Base-by-base conservation (phyloP, 2,329 filamentous ascomycete species). In the Xylaria sp. region DNA sequence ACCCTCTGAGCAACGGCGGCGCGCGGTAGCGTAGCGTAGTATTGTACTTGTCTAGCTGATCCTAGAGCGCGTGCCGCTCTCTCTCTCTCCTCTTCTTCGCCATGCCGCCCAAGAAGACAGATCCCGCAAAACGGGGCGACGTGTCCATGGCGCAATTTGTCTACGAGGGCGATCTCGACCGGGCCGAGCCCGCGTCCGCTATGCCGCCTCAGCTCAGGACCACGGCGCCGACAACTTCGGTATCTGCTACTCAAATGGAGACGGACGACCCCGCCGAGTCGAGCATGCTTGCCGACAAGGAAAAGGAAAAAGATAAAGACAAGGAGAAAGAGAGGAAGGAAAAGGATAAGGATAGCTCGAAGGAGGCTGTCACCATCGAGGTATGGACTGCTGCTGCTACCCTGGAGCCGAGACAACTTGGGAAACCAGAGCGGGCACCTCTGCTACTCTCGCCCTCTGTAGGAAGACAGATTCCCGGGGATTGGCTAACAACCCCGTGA, bases 31-130 rank as follows among this genome's bases (percentile, higher is more conserved):
- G 35, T 50, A 29, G 25, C 60, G 25, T 5, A 2, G 47, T 6
- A 50, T 12, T 32, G 8, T 32, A 29, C 16, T 37, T 16, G 29
- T 23, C 29, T 55, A 10, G n/a, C 13, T 35, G 23, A 59, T 59
- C 32, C 42, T 60, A 57, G 25, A 53, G n/a, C 23, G 5, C 16
- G 42, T 21, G n/a, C 3, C 21, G 44, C 44, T 48, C 16, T 18
- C 37, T 18, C 37, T 18, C 18, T 55, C 66, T 73, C 72, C 63
- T 55, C 59, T 63, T 48, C 64, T 25, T 57, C 71, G 69, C 73
- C 63, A 89, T 89, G 87, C 85, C 87, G 57, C 82, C 87, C 29
- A 83, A 85, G 62, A 90, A 90, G 77, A 85, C 83, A 71, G 86
- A 87, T 72, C 74, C 79, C 32, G 65, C 76, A 50, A 81, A 81